Base-by-base conservation (phyloP, 768 basidiomycete genomes). In the Rhizopogon salebrosus region DNA sequence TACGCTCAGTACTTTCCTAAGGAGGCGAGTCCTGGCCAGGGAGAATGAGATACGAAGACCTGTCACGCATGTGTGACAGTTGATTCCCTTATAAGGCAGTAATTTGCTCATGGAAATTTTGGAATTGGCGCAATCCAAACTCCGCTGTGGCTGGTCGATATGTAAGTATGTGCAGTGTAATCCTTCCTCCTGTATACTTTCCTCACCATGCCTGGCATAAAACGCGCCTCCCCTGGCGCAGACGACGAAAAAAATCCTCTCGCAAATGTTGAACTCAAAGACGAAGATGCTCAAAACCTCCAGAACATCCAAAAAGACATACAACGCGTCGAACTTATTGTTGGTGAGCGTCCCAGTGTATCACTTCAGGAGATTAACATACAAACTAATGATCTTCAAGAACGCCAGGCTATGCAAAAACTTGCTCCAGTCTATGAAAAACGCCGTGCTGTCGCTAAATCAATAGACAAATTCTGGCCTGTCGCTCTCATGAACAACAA, bases 381-480 rank as follows among this genome's bases (percentile, higher is more conserved):
- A 40, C 38, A 53, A 60, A 18, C 43, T 54, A 29, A 51, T 13
- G 48, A 55, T 29, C 35, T 38, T 13, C 61, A 51, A 91, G 89
- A 92, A 65, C 84, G 83, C 54, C 77, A 78, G 57, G 79, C 81
- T 29, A 77, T 85, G 60, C 65, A 76, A 53, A 76, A 76, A 50
- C 70, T 89, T 53, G 62, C 67, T 14, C 80, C 85, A 35, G 80
- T 82, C 23, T 92, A 85, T 61, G 79, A 84, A 64, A 84, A 80
- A 69, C 83, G 91, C 60, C 86, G 89, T 45, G 75, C 74, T 54
- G 70, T 84, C 41, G 69, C 81, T 42, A 85, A 85, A 69, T 67
- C 69, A 23, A 89, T 93, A 64, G 68, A 78, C 51, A 86, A 85
- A 64, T 92, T 92, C 72, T 93, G 91, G 91, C 80, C 87, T n/a